These are phyloP conservation scores for Cryphonectria radicalis DNA, from an alignment of 2,329 filamentous ascomycete species.

Conservation along the genomic window DNA sequence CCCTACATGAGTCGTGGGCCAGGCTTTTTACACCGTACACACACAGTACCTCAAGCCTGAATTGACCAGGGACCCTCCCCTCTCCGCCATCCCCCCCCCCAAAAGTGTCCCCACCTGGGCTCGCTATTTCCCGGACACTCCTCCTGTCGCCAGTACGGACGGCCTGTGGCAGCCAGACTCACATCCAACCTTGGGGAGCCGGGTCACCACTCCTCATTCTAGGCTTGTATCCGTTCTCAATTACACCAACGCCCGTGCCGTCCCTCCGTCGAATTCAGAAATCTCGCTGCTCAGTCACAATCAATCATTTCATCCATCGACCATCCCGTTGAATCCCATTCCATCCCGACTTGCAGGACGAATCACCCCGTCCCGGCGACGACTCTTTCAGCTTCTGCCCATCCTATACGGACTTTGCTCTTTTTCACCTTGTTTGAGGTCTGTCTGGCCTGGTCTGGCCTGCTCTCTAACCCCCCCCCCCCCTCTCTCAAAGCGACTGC, in stretches of 20 bases:
- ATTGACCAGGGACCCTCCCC: background rate
- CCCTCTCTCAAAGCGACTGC: background rate
- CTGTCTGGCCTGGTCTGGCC: conserved; percentile 10
- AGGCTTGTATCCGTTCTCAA: conserved; percentile 4
- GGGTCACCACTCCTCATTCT: conserved; percentile 2
- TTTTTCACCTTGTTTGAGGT: conserved; percentile 8
- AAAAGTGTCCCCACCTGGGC: background rate
- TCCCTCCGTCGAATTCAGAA: background rate
- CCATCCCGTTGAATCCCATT: background rate
- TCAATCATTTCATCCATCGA: background rate
- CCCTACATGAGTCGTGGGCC: conserved; percentile 1
- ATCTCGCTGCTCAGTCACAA: background rate
- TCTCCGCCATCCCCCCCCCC: background rate
- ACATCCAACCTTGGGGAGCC: background rate
- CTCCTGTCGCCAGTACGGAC: conserved; percentile 2
- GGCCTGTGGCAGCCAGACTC: conserved; percentile 2
- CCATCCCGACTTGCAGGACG: background rate
- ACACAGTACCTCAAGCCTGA: background rate
- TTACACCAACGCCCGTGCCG: conserved; percentile 5
- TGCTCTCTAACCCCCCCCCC: background rate
- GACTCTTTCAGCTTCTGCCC: background rate
- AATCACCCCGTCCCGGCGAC: conserved; percentile 7
- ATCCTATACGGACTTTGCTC: background rate
- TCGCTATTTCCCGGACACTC: conserved; percentile 4
- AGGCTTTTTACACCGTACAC: background rate